phyloP scores from a whole-genome alignment of 768 basidiomycete species.

The Leccinum disarticulatum region DNA sequence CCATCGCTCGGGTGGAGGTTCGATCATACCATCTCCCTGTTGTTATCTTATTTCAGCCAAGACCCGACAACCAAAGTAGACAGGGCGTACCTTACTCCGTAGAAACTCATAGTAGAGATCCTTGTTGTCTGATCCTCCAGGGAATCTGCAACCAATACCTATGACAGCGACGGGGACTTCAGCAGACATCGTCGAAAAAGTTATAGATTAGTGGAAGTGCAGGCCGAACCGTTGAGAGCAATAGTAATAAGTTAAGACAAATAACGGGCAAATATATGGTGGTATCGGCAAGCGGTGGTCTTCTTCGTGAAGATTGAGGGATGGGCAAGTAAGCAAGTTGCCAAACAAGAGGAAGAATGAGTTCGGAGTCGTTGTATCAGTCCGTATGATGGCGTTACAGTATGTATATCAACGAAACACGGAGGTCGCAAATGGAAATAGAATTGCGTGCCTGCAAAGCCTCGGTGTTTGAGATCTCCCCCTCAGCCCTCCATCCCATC shows the following conservation, averaged over 20 bases:
- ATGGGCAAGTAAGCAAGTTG: background rate
- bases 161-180: slow-evolving; percentile 30
- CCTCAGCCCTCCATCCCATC: slow-evolving; percentile 6
- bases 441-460: background rate
- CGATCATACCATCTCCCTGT: slow-evolving; percentile 33
- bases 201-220: slow-evolving; percentile 1
- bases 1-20: slow-evolving; percentile 30
- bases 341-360: background rate
- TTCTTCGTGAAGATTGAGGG: background rate
- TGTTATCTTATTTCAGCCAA: slow-evolving; percentile 1
- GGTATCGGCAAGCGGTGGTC: background rate
- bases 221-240: background rate
- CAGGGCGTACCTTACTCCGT: slow-evolving; percentile 25
- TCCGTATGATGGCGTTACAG: background rate
- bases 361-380: background rate
- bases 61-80: background rate
- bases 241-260: slow-evolving; percentile 1
- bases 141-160: slow-evolving; percentile 35
- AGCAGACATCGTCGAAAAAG: slow-evolving; percentile 26
- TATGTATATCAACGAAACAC: slow-evolving; percentile 9
- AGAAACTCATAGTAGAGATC: slow-evolving; percentile 32
- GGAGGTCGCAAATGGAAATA: background rate
- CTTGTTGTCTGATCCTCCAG: slow-evolving; percentile 33
- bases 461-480: background rate
- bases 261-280: background rate